Evolutionary conservation across 129 eudicot genomes (phyloP), one percentile per base, ranked within the genome.

Genomic region (Lactuca saligna): DNA sequence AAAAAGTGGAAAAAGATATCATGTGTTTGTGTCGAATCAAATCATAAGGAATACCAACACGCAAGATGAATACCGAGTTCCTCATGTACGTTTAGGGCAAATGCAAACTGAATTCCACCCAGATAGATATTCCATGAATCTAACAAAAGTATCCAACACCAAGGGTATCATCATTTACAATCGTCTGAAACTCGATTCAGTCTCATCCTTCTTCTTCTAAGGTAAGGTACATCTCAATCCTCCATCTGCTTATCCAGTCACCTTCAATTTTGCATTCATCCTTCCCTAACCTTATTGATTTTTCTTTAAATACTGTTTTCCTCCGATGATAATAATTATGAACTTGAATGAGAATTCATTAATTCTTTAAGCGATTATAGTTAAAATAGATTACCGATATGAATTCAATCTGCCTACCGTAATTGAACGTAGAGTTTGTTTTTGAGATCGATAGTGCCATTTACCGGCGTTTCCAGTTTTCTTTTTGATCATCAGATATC

Each of bases 171-270:
- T 53, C 37, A 7, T 8, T 32, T 14, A 42, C 3, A 10, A 66
- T 13, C 46, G 9, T 38, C 32, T 32, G 59, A 32, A 32, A 66
- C 10, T 46, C n/a, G 46, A 42, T 46, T 57, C 42, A 8, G 11
- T 42, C 15, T 69, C 55, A 69, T 39, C 4, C 29, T 38, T 69
- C 41, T 56, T 69, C 41, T 38, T 17, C 15, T 41, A 55, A 56
- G 64, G 74, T 25, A 53, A 53, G 57, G 31, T 71, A 64, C 55
- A 64, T 64, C 51, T 46, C 51, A 12, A 46, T 46, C 51, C 15
- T 46, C 51, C n/a, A 46, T 46, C 7, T 3, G 7, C 38, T 4
- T 12, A 12, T 46, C 2, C 51, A 46, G 20, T 1, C 42, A 68
- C 33, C 42, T 8, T 6, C 75, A 9, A 33, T 42, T 57, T 70